Percentiles rank a stretch among this genome's conserved stretches.
phyloP scores from a whole-genome alignment of 164 flowering plant genomes.

The Houttuynia cordata region DNA sequence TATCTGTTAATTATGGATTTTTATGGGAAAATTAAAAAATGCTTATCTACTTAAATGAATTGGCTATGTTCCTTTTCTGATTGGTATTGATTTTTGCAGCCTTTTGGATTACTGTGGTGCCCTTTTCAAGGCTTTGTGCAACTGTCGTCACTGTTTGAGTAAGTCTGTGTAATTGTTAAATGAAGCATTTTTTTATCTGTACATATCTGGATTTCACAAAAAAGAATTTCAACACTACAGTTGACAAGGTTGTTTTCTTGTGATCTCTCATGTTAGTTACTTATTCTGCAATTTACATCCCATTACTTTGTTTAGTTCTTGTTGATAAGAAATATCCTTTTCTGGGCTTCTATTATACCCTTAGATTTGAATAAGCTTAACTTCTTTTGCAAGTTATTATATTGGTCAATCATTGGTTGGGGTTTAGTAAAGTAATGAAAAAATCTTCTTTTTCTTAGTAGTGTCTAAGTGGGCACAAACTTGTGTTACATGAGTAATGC shows the following conservation, averaged over 20 bases:
- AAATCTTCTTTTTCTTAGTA: too few relatives aligned
- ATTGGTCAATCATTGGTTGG: too few relatives aligned
- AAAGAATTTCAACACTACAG: neutral
- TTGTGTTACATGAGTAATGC: too few relatives aligned
- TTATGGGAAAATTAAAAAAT: neutral
- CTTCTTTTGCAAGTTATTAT: too few relatives aligned
- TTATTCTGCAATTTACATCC: neutral
- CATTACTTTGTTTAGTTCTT: neutral
- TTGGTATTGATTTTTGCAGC: slow-evolving; percentile 30
- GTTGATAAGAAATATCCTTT: neutral
- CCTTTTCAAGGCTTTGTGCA: slow-evolving; percentile 54
- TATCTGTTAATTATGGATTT: neutral
- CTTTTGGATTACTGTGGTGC: slow-evolving; percentile 69
- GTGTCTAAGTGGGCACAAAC: too few relatives aligned
- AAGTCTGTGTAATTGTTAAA: slow-evolving; percentile 16
- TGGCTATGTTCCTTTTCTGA: neutral
- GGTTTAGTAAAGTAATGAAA: too few relatives aligned
- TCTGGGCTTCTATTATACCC: too few relatives aligned
- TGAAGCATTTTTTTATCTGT: neutral
- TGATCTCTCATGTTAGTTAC: neutral
- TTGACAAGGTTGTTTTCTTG: too few relatives aligned
- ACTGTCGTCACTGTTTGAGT: slow-evolving; percentile 51
- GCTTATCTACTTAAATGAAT: too few relatives aligned
- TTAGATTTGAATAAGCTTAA: too few relatives aligned
- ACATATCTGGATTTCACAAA: neutral